A percentile compares a stretch with the other conserved stretches of the same genome.
These are phyloP conservation scores for Amborella trichopoda DNA, from an alignment of 164 flowering plant species.

Conservation along the genomic window DNA sequence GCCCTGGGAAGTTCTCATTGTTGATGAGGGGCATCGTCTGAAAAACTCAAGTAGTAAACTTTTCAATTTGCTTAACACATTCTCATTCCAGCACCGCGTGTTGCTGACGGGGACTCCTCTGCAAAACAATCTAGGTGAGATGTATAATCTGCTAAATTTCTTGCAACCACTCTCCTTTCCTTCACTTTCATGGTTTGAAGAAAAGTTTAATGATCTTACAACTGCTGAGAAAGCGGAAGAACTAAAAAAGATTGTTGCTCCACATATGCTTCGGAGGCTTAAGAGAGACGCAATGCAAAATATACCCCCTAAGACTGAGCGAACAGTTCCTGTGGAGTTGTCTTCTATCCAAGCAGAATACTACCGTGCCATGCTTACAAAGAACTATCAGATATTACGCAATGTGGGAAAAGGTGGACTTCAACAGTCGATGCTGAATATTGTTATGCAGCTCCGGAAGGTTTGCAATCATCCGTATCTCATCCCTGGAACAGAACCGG, in stretches of 20 bases:
- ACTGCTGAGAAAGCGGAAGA: conserved; percentile 95
- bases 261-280: conserved; percentile 98
- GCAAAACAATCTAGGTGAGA: conserved; percentile 95
- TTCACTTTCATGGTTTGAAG: conserved; percentile 80
- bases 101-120: conserved; percentile 97
- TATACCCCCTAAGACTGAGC: conserved; percentile 95
- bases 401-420: conserved; percentile 92
- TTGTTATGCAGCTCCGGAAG: conserved; percentile 96
- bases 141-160: conserved; percentile 92
- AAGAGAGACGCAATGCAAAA: conserved; percentile 97
- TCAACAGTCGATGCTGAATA: conserved; percentile 95
- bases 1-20: conserved; percentile 99
- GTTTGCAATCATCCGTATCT: conserved; percentile 99
- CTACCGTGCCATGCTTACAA: conserved; percentile 98
- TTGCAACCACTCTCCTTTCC: conserved; percentile 96
- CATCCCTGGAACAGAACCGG: conserved; percentile 98
- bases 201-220: conserved; percentile 86
- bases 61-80: conserved; percentile 78
- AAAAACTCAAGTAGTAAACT: conserved; percentile 93
- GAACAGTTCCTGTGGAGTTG: conserved; percentile 96
- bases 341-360: conserved; percentile 97
- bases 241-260: conserved; percentile 95
- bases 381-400: conserved; percentile 85
- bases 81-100: conserved; percentile 92
- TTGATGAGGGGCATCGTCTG: conserved; percentile 98